A percentile compares a stretch with the other conserved stretches of the same genome.
phyloP scores from a whole-genome alignment of 2,329 filamentous ascomycete species.

The Aaosphaeria arxii region DNA sequence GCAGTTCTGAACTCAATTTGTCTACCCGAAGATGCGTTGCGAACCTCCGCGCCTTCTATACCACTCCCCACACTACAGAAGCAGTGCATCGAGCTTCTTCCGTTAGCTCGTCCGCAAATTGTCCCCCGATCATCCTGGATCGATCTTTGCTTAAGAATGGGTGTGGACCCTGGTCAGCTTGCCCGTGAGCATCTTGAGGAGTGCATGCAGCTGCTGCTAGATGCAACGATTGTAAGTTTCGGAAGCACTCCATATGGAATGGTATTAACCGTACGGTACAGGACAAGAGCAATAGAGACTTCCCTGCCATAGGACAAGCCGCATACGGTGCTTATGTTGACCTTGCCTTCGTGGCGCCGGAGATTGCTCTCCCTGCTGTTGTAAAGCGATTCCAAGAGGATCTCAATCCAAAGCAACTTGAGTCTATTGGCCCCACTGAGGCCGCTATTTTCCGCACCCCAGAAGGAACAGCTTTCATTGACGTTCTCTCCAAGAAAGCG shows the following conservation, averaged over 20 bases:
- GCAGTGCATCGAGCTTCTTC: constrained; percentile 74
- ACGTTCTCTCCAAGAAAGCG: constrained; percentile 82
- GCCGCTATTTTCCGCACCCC: constrained; percentile 90
- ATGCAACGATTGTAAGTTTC: constrained; percentile 53
- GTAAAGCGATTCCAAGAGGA: constrained; percentile 72
- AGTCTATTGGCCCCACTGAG: constrained; percentile 77
- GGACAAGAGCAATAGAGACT: constrained; percentile 17
- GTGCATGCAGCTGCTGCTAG: constrained; percentile 66
- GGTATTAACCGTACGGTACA: background rate
- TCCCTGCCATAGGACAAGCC: constrained; percentile 57
- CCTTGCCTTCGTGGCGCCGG: constrained; percentile 88
- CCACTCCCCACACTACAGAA: constrained; percentile 54
- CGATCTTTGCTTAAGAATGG: constrained; percentile 74
- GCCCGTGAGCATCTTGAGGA: constrained; percentile 61
- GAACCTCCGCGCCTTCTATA: constrained; percentile 43
- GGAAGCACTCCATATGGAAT: constrained; percentile 3
- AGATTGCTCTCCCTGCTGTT: constrained; percentile 72
- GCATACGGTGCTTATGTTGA: constrained; percentile 85
- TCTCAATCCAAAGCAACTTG: constrained; percentile 67
- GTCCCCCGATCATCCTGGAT: constrained; percentile 85
- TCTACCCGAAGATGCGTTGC: constrained; percentile 51
- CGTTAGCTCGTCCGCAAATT: constrained; percentile 74
- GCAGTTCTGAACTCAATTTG: constrained; percentile 62
- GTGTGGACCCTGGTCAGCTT: constrained; percentile 78
- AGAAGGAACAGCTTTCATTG: constrained; percentile 83